These are phyloP conservation scores for Trichoderma atroviride DNA, from an alignment of 2,329 filamentous ascomycete species.

Conservation along the genomic window DNA sequence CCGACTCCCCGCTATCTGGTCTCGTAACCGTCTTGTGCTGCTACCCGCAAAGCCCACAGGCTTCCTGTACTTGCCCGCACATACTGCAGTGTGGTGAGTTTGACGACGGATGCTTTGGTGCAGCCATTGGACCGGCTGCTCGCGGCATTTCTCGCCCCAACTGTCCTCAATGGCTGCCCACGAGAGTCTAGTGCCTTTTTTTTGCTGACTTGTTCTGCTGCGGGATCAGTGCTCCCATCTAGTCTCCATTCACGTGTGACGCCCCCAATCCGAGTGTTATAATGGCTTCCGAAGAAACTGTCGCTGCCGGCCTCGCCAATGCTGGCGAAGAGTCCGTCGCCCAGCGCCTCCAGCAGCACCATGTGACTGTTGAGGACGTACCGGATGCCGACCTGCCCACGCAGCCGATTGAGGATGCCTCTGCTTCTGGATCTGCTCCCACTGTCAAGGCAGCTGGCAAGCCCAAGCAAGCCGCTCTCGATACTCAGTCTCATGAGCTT, in stretches of 20 bases:
- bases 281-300: constrained; percentile 46
- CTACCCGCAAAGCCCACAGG: constrained; percentile 17
- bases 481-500: constrained; percentile 85
- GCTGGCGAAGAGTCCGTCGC: constrained; percentile 54
- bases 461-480: constrained; percentile 66
- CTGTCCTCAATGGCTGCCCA: background rate
- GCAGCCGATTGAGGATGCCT: constrained; percentile 52
- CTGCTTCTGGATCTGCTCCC: constrained; percentile 51
- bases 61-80: constrained; percentile 6
- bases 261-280: constrained; percentile 28
- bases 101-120: background rate
- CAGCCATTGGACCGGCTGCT: background rate
- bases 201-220: background rate
- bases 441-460: constrained; percentile 66
- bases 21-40: constrained; percentile 20
- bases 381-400: constrained; percentile 75
- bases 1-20: constrained; percentile 20
- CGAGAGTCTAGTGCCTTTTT: background rate
- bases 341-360: constrained; percentile 65
- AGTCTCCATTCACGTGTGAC: background rate
- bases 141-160: background rate
- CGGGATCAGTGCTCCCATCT: constrained; percentile 10
- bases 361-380: constrained; percentile 77
- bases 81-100: constrained; percentile 18
- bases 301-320: constrained; percentile 40